A percentile compares a stretch with the other conserved stretches of the same genome.
These are phyloP conservation scores for Sporothrix brasiliensis DNA, from an alignment of 2,329 filamentous ascomycete species.

Conservation along the genomic window DNA sequence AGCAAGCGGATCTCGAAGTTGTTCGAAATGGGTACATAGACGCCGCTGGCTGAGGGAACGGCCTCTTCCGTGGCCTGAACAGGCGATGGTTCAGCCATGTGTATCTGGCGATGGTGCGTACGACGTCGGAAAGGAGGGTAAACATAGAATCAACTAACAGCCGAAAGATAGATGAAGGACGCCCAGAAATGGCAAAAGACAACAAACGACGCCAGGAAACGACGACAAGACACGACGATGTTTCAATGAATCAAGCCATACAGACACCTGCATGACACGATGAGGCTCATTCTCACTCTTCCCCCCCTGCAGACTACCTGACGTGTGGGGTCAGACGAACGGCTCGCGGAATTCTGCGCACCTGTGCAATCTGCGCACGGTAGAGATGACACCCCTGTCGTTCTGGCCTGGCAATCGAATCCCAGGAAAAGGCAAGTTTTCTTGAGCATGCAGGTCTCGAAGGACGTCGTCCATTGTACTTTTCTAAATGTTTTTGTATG, in stretches of 20 bases:
- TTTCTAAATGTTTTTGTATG: no score
- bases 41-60: neutral
- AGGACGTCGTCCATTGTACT: no score
- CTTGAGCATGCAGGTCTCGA: no score
- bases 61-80: neutral
- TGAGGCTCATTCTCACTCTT: neutral
- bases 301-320: neutral
- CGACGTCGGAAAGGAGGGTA: neutral
- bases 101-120: neutral
- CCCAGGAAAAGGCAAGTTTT: no score
- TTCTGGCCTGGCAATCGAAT: neutral
- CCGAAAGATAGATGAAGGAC: neutral
- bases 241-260: neutral
- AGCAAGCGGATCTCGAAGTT: slow-evolving; percentile 18
- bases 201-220: neutral
- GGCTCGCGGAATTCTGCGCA: neutral
- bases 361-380: neutral
- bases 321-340: neutral
- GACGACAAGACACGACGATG: neutral
- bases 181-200: neutral
- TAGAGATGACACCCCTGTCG: neutral
- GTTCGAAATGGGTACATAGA: neutral
- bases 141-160: neutral
- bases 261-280: neutral
- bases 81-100: neutral